These are phyloP conservation scores for Citrus unshiu DNA, from an alignment of 345 rosid genomes.

Conservation along the genomic window DNA sequence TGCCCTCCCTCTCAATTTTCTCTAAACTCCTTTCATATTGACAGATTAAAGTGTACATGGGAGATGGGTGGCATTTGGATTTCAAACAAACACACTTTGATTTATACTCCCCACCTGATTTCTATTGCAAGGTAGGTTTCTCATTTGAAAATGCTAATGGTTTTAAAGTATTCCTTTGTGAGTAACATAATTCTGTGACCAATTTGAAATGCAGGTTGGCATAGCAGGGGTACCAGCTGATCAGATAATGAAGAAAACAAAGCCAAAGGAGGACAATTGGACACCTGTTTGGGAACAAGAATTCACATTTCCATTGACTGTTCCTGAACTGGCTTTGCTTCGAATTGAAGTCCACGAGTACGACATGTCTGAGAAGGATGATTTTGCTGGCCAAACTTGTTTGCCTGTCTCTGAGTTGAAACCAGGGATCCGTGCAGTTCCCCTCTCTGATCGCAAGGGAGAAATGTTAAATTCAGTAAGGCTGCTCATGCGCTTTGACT, in stretches of 20 bases:
- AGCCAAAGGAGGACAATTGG: constrained; percentile 38
- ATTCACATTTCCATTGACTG: constrained; percentile 37
- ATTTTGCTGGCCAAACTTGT: constrained; percentile 42
- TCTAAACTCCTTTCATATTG: background rate
- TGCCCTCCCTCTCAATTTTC: background rate
- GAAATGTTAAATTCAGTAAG: constrained; percentile 24
- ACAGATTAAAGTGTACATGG: constrained; percentile 39
- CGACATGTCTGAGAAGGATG: constrained; percentile 41
- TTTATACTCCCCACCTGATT: constrained; percentile 38
- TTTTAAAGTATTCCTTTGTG: background rate
- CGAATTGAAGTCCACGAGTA: constrained; percentile 40
- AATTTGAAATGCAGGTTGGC: constrained; percentile 25
- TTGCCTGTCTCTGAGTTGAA: constrained; percentile 37
- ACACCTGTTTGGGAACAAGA: constrained; percentile 42
- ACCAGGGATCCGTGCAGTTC: constrained; percentile 36
- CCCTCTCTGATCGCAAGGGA: constrained; percentile 27
- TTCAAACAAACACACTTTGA: constrained; percentile 40
- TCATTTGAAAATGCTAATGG: background rate
- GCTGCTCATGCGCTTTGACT: constrained; percentile 40
- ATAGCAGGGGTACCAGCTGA: constrained; percentile 46
- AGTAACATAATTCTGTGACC: background rate
- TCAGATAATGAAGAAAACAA: constrained; percentile 34
- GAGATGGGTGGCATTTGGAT: constrained; percentile 46
- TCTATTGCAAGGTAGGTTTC: constrained; percentile 33
- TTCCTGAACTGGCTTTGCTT: constrained; percentile 40